Evolutionary conservation across 2,329 filamentous ascomycete species (phyloP), one percentile per base, ranked within the genome.

Genomic region (Neofusicoccum laricinum): DNA sequence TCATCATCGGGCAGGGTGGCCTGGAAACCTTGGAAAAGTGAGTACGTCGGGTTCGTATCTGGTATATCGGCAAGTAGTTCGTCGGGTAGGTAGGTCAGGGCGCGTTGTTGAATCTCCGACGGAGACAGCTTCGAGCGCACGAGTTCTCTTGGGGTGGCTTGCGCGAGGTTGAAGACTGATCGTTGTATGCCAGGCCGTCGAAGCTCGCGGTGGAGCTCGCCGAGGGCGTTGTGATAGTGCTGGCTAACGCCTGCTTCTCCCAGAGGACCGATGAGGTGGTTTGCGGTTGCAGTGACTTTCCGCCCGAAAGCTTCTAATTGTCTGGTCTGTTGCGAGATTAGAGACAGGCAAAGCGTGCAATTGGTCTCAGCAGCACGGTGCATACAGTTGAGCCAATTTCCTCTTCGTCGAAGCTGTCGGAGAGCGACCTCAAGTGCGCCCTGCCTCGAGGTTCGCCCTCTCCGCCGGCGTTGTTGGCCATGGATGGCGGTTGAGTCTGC

Each of bases 11-110:
- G 93, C 67, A 97, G 84, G 68, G 88, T 93, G 53, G 94, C 95
- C 79, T 96, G 89, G 77, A 99, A 99, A 69, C 95, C 95, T 77
- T 99, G 92, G 77, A 99, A 98, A 49, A 99, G 84, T 45, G 93
- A 97, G 80, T 96, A 99, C 15, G 88, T 83, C 77, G 91, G 96
- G 21, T 89, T 88, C 74, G 90, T 86, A 66, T 96, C 92, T 69
- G 95, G 95, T 58, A 97, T 94, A 75, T 97, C 93, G 69, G 83
- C 82, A 51, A 99, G 86, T 69, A 99, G 85, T 67, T 97, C 93
- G 78, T 99, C 94, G 57, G 95, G 88, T 40, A 99, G 83, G 74
- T 91, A 93, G 49, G 92, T 89, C 64, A 98, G 81, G 53, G 95
- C 95, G 69, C 95, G 91, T 71, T 96, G 93, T 78, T 97, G 93